Evolutionary conservation across 2,329 filamentous ascomycete genomes (phyloP).

Genomic region (Colletotrichum abscissum): DNA sequence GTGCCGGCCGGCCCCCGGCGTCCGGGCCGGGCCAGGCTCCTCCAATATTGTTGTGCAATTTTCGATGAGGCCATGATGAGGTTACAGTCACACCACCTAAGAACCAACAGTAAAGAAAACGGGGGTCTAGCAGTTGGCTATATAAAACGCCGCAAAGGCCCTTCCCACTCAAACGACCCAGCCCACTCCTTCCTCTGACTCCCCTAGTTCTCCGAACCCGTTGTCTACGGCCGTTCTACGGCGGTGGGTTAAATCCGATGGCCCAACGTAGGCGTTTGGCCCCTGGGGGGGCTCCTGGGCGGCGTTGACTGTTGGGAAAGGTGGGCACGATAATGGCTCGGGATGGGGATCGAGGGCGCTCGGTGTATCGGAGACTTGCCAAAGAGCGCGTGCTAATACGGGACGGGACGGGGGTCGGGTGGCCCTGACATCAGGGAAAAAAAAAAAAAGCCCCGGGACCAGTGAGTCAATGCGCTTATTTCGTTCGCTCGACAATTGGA

Average conservation of each 20-base stretch:
- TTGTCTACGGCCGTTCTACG: neutral
- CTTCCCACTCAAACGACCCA: no score
- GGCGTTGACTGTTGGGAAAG: neutral
- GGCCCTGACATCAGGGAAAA: neutral
- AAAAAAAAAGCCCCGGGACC: neutral
- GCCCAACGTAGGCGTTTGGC: neutral
- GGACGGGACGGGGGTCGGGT: neutral
- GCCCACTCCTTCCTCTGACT: neutral
- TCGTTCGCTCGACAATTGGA: neutral
- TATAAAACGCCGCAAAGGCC: neutral
- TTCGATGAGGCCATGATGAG: conserved; percentile 35
- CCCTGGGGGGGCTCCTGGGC: no score
- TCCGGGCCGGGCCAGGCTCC: conserved; percentile 28
- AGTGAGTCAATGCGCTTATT: neutral
- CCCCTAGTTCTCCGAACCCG: neutral
- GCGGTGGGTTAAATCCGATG: neutral
- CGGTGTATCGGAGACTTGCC: conserved; percentile 19
- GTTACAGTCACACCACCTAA: conserved; percentile 13
- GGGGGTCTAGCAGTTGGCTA: conserved; percentile 3
- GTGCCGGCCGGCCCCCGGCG: conserved; percentile 8
- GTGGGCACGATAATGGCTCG: conserved; percentile 31
- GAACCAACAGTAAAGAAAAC: neutral
- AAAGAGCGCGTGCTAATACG: conserved; percentile 14
- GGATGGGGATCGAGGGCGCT: neutral
- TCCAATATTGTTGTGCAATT: conserved; percentile 34